phyloP scores from a whole-genome alignment of 2,329 filamentous ascomycete genomes.

The Sclerotinia sclerotiorum region DNA sequence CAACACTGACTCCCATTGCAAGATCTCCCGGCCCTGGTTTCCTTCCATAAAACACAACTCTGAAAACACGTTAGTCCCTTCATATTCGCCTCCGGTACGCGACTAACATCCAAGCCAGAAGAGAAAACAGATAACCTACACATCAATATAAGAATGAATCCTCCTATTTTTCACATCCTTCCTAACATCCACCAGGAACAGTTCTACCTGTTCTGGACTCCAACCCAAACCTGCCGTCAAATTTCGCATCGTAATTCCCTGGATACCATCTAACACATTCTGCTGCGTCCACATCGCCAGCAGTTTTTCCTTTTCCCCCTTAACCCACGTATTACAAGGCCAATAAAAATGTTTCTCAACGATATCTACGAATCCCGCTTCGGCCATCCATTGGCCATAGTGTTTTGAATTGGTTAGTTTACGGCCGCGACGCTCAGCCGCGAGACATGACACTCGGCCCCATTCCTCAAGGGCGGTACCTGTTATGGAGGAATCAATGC shows the following conservation, averaged over 20 bases:
- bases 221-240: conserved; percentile 45
- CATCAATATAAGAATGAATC: conserved; percentile 42
- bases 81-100: no score
- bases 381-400: conserved; percentile 44
- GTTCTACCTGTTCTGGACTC: conserved; percentile 42
- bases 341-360: conserved; percentile 50
- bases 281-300: conserved; percentile 43
- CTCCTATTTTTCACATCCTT: conserved; percentile 42
- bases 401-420: conserved; percentile 36
- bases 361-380: conserved; percentile 55
- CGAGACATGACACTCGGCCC: conserved; percentile 12
- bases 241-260: conserved; percentile 39
- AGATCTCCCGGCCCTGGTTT: not conserved
- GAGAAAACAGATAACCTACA: conserved; percentile 30
- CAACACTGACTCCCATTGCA: not conserved
- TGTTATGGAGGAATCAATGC: conserved; percentile 7
- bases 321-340: conserved; percentile 54
- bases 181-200: conserved; percentile 43
- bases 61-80: not conserved
- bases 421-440: conserved; percentile 13
- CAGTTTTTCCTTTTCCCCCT: conserved; percentile 52
- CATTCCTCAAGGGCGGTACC: conserved; percentile 20
- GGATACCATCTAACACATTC: conserved; percentile 31
- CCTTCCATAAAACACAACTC: conserved; percentile 18
- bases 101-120: not conserved